A percentile compares a stretch with the other conserved stretches of the same genome.
These are phyloP conservation scores for Flaveria floridana DNA, from an alignment of 140 eudicot species.

Conservation along the genomic window DNA sequence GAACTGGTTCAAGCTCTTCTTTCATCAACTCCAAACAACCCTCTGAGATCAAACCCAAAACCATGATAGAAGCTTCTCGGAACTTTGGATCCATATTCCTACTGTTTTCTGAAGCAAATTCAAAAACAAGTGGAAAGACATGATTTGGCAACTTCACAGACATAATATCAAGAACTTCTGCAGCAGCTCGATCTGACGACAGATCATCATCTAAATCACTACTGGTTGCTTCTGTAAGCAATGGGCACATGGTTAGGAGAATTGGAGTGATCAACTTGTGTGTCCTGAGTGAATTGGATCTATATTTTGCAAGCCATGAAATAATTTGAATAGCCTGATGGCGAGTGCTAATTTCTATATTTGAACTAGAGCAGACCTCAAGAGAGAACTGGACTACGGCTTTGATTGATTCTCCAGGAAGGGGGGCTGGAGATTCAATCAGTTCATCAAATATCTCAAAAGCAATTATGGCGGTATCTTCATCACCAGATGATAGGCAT, in stretches of 20 bases:
- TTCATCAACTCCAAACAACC: slow-evolving; percentile 85
- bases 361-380: slow-evolving; percentile 68
- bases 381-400: slow-evolving; percentile 88
- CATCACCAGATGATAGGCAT: slow-evolving; percentile 81
- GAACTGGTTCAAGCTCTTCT: slow-evolving; percentile 62
- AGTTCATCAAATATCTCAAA: slow-evolving; percentile 92
- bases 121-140: slow-evolving; percentile 65
- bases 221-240: slow-evolving; percentile 70
- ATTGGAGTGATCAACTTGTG: slow-evolving; percentile 72
- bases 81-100: slow-evolving; percentile 64
- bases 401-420: slow-evolving; percentile 78
- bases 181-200: slow-evolving; percentile 87
- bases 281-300: slow-evolving; percentile 71
- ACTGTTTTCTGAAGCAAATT: slow-evolving; percentile 70
- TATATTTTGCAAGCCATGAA: slow-evolving; percentile 94
- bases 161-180: slow-evolving; percentile 86
- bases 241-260: slow-evolving; percentile 73
- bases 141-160: slow-evolving; percentile 66
- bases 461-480: slow-evolving; percentile 73
- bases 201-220: slow-evolving; percentile 73
- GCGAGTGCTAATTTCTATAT: slow-evolving; percentile 68
- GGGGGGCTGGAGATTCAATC: slow-evolving; percentile 90
- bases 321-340: slow-evolving; percentile 93
- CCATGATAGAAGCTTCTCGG: slow-evolving; percentile 79
- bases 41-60: slow-evolving; percentile 78